phyloP scores from a whole-genome alignment of 2,329 filamentous ascomycete genomes.

The Botrytis paeoniae region DNA sequence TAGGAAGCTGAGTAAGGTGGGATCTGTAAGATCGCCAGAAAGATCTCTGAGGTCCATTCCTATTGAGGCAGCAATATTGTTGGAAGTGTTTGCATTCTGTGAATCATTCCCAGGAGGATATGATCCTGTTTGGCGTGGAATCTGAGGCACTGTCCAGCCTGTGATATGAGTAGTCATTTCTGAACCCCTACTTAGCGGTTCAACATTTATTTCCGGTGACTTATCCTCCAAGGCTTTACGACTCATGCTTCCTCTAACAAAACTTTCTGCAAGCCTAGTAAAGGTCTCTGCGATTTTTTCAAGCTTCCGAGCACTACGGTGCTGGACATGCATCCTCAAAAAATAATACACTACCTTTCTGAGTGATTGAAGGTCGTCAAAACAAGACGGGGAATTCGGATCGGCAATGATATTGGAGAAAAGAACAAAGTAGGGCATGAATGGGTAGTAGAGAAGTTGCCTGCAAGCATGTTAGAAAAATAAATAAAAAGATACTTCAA shows the following conservation, averaged over 20 bases:
- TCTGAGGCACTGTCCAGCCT: background rate
- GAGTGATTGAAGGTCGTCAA: conserved; percentile 19
- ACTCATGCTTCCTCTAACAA: conserved; percentile 18
- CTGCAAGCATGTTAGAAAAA: background rate
- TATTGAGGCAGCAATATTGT: background rate
- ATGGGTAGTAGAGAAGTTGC: conserved; percentile 26
- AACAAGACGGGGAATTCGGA: conserved; percentile 18
- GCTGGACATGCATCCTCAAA: conserved; percentile 22
- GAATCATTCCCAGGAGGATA: background rate
- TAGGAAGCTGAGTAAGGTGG: conserved; percentile 1
- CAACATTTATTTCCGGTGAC: background rate
- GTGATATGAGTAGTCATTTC: background rate
- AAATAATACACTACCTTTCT: conserved; percentile 22
- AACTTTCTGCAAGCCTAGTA: conserved; percentile 18
- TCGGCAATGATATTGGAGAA: conserved; percentile 23
- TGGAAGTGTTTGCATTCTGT: background rate
- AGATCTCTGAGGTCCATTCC: background rate
- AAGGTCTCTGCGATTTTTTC: conserved; percentile 23
- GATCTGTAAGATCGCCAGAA: background rate
- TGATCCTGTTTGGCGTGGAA: background rate
- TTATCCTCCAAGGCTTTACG: background rate
- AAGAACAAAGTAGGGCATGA: conserved; percentile 24
- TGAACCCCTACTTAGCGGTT: background rate
- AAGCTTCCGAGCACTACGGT: conserved; percentile 18
- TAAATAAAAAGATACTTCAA: background rate